Evolutionary conservation across 75 land plant genomes (phyloP).

Genomic region (Sequoiadendron giganteum): DNA sequence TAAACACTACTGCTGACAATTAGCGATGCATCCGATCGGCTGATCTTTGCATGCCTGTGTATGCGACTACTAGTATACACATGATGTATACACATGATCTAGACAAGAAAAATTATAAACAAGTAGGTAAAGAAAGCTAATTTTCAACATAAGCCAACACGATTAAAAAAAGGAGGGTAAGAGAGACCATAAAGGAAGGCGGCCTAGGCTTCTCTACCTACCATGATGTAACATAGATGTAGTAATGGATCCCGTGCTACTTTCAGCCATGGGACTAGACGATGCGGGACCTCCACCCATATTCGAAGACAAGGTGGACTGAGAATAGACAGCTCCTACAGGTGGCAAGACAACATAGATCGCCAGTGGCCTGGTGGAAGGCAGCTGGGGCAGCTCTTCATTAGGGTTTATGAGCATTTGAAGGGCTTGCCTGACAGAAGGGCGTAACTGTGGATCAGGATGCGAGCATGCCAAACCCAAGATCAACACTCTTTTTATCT

Average conservation of each 20-base stretch:
- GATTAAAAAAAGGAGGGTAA: too few species aligned
- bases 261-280: background rate
- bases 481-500: constrained; percentile 43
- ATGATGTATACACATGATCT: too few species aligned
- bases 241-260: background rate
- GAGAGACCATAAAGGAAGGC: too few species aligned
- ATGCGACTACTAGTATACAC: too few species aligned
- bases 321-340: background rate
- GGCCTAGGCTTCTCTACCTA: background rate
- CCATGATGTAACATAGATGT: background rate
- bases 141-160: too few species aligned
- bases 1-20: too few species aligned
- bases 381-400: background rate
- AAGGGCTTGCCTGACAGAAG: constrained; percentile 49
- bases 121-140: too few species aligned
- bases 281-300: background rate
- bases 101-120: too few species aligned
- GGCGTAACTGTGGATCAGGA: constrained; percentile 47
- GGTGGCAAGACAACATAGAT: background rate
- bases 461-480: constrained; percentile 64
- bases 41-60: too few species aligned
- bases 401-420: constrained; percentile 14
- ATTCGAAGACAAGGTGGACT: background rate
- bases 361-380: background rate
- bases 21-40: too few species aligned